Evolutionary conservation across 73 alveolate genomes (phyloP).

Genomic region (Uronychia binucleata): DNA sequence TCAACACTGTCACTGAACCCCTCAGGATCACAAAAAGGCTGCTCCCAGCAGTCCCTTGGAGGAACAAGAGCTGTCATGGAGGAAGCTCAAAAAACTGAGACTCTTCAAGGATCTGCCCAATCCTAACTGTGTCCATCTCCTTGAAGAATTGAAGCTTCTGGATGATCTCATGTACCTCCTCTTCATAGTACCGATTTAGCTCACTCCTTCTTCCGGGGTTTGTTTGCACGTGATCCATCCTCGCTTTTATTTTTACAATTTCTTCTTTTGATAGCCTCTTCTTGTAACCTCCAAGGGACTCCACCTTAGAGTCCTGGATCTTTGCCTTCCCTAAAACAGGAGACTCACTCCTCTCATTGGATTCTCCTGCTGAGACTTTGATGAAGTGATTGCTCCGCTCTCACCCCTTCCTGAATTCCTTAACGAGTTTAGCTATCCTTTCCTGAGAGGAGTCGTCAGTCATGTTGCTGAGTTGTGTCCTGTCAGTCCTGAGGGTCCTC

Average conservation of each 20-base stretch:
- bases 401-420: neutral
- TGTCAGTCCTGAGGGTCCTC: neutral
- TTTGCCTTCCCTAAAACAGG: neutral
- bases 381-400: neutral
- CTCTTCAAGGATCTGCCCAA: neutral
- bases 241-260: neutral
- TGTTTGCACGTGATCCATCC: neutral
- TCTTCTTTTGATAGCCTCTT: too few relatives aligned
- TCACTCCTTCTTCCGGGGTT: neutral
- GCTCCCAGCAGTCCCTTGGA: neutral
- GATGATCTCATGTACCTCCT: neutral
- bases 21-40: neutral
- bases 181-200: too few relatives aligned
- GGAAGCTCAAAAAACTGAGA: neutral
- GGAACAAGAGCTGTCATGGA: neutral
- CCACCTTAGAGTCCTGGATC: neutral
- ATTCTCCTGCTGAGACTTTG: neutral
- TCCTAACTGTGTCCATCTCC: neutral
- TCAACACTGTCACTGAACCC: neutral
- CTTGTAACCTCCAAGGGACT: too few relatives aligned
- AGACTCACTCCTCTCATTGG: neutral
- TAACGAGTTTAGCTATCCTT: neutral
- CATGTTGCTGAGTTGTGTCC: neutral
- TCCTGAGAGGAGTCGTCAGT: neutral
- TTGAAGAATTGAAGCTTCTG: neutral